Evolutionary conservation across 345 rosid genomes (phyloP).

Genomic region (Firmiana major): DNA sequence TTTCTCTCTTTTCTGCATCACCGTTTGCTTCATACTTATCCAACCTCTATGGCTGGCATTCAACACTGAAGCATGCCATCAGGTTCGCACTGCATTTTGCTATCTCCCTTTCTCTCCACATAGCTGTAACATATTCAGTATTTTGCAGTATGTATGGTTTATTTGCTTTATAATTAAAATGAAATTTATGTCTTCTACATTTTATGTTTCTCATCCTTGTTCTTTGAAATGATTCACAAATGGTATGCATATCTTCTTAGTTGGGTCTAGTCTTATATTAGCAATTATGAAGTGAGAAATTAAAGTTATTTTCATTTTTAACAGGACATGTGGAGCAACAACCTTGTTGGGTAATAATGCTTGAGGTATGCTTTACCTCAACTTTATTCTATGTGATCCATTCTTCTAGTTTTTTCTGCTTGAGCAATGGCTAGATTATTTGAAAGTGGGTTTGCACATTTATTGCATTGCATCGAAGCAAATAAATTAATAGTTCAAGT

Average conservation of each 20-base stretch:
- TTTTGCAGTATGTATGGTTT: not conserved
- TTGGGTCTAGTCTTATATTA: not conserved
- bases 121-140: not conserved
- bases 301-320: conserved; percentile 21
- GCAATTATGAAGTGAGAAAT: conserved; percentile 12
- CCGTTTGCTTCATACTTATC: not conserved
- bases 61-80: not conserved
- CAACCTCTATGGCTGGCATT: not conserved
- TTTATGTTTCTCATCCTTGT: not conserved
- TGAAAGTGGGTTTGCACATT: not conserved
- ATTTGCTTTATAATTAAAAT: not conserved
- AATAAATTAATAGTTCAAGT: not conserved
- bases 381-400: not conserved
- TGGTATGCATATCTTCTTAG: not conserved
- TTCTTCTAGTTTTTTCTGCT: not conserved
- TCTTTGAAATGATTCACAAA: not conserved
- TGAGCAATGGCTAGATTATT: conserved; percentile 8
- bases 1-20: not conserved
- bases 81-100: not conserved
- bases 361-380: conserved; percentile 56
- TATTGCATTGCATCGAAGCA: conserved; percentile 2
- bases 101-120: not conserved
- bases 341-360: conserved; percentile 97
- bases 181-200: not conserved
- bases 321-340: conserved; percentile 68